These are phyloP conservation scores for Colletotrichum sp. DNA, from an alignment of 2,329 filamentous ascomycete species.

Conservation along the genomic window DNA sequence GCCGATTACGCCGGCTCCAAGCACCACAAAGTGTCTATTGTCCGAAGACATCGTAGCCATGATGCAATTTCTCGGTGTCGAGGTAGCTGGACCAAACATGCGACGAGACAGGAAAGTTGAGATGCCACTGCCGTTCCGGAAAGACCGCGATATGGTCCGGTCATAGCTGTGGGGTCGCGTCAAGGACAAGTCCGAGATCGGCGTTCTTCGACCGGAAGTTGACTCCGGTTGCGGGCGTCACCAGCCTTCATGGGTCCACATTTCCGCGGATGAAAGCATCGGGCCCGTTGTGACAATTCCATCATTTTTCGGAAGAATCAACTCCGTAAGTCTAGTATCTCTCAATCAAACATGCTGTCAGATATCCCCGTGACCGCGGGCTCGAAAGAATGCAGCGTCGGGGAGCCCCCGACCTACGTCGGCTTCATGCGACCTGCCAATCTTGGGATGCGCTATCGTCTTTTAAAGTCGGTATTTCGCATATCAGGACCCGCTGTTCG, in stretches of 20 bases:
- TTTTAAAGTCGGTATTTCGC: not conserved
- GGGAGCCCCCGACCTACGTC: not conserved
- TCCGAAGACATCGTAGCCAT: not conserved
- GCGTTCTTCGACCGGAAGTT: not conserved
- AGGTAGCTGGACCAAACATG: not conserved
- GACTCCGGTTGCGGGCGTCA: not conserved
- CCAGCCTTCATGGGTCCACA: not conserved
- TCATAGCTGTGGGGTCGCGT: not conserved
- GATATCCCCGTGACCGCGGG: not conserved
- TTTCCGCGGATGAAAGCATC: not conserved
- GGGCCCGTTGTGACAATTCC: not conserved
- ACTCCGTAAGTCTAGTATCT: not conserved
- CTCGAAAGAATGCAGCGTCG: not conserved
- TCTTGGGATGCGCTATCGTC: not conserved
- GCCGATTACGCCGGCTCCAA: slow-evolving; percentile 75
- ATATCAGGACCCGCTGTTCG: not conserved
- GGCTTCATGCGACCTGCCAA: not conserved
- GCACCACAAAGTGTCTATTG: slow-evolving; percentile 50
- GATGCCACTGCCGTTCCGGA: not conserved
- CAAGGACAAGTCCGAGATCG: not conserved
- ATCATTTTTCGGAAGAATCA: not conserved
- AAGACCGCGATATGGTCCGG: not conserved
- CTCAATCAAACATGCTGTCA: not conserved
- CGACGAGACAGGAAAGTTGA: not conserved
- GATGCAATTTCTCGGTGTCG: not conserved